Percentiles rank a stretch among this genome's conserved stretches.
These are phyloP conservation scores for Podaxis mareebaensis DNA, from an alignment of 768 basidiomycete species.

Conservation along the genomic window DNA sequence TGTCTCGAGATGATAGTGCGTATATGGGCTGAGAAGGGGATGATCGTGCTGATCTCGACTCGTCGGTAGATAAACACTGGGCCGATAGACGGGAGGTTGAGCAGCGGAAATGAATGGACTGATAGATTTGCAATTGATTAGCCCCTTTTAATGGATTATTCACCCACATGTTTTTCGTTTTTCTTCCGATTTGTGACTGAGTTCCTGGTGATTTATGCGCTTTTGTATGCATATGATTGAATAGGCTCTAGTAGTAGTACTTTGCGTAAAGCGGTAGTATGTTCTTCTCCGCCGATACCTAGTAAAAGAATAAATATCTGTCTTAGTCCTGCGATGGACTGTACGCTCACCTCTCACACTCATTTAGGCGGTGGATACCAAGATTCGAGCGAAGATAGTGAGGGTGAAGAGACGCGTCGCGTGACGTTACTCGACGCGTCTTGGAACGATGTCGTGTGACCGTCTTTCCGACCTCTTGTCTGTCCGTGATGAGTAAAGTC, in stretches of 20 bases:
- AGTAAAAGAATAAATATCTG: conserved; percentile 3
- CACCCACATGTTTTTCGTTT: neutral
- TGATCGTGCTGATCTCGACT: neutral
- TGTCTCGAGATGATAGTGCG: conserved; percentile 5
- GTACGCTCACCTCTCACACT: neutral
- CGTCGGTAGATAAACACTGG: neutral
- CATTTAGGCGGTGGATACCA: neutral
- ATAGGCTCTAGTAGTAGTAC: conserved; percentile 7
- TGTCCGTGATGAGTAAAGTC: neutral
- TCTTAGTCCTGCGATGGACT: neutral
- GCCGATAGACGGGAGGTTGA: neutral
- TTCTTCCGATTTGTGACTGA: neutral
- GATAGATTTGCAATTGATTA: conserved; percentile 14
- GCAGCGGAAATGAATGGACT: neutral
- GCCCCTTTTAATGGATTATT: conserved; percentile 10
- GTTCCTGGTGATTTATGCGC: conserved; percentile 6
- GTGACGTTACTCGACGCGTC: conserved; percentile 16
- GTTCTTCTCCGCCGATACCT: neutral
- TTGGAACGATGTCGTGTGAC: neutral
- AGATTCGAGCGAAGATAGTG: neutral
- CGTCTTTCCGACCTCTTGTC: neutral
- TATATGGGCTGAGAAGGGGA: conserved; percentile 1
- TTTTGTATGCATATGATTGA: conserved; percentile 10
- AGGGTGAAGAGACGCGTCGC: neutral
- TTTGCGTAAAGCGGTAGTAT: conserved; percentile 5